Percentiles rank a stretch among this genome's conserved stretches.
phyloP scores from a whole-genome alignment of 805 yeast genomes.

The Kodamaea kakaduensis region DNA sequence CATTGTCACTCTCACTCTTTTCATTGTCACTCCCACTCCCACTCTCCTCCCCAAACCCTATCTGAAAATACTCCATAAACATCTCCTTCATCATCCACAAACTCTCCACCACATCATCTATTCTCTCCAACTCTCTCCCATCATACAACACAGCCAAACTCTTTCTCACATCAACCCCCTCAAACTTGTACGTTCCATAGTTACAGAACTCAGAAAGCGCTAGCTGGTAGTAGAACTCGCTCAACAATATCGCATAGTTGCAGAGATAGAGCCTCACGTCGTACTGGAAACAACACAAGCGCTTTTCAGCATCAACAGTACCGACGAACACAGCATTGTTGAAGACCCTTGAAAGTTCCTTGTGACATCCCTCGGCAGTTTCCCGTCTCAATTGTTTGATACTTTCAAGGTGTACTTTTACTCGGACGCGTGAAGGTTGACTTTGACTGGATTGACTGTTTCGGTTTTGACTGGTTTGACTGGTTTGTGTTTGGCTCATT shows the following conservation, averaged over 20 bases:
- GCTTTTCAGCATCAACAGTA: conserved; percentile 62
- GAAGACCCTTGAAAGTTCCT: conserved; percentile 62
- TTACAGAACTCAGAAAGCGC: conserved; percentile 76
- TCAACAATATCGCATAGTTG: conserved; percentile 69
- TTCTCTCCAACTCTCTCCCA: conserved; percentile 14
- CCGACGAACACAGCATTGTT: conserved; percentile 76
- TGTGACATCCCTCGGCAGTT: conserved; percentile 44
- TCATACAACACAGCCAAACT: conserved; percentile 37
- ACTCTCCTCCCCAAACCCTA: conserved; percentile 31
- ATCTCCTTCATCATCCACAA: conserved; percentile 59
- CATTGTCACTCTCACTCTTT: too few species aligned
- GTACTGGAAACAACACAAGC: conserved; percentile 81
- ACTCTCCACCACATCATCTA: conserved; percentile 14
- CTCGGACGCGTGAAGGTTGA: conserved; percentile 14
- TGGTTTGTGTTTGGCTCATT: too few species aligned
- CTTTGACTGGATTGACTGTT: not conserved
- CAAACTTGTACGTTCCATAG: conserved; percentile 51
- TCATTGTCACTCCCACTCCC: not conserved
- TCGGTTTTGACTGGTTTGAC: not conserved
- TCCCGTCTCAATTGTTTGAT: conserved; percentile 51
- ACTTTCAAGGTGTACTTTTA: conserved; percentile 52
- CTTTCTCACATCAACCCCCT: conserved; percentile 23
- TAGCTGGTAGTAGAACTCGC: conserved; percentile 76
- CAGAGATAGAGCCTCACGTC: conserved; percentile 74
- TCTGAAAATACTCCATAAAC: conserved; percentile 75